Base-by-base conservation (phyloP, 2,329 filamentous ascomycete species). In the Pseudonectria buxi region DNA sequence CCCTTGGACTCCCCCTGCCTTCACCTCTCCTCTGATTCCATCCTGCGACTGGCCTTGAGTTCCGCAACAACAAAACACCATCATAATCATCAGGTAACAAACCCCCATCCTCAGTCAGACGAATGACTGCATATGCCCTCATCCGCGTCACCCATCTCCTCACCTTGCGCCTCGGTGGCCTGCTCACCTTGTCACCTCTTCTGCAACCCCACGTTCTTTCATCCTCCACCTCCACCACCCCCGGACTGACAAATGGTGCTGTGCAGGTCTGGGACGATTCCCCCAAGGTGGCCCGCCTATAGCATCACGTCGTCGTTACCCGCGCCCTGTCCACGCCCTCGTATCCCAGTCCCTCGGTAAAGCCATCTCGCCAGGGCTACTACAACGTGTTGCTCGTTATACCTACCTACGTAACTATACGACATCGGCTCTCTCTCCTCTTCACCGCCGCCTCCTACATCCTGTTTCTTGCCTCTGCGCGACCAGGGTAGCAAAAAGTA, bases 171-270 rank as follows among this genome's bases (percentile, higher is more conserved):
- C 33, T 41, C 34, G 41, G 45, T 53, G 43, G 36, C 26, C 43
- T 51, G 48, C 46, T 49, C 46, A 53, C 50, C 50, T 53, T 43
- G 46, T 46, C 46, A 43, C 41, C 43, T 45, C 30, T 32, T 36
- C 39, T 32, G 40, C 40, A 18, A 47, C 46, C 50, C 50, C 48
- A 52, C 49, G 47, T 43, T 25, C 33, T 37, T 31, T 38, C 39
- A 41, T 29, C 42, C 29, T 30, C 38, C 36, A 33, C 28, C 26
- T 32, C 46, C 36, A 39, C 36, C 45, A 37, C 24, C 39, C 29
- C 22, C 24, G 14, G 28, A 28, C 16, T 12, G 4, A 26, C 22
- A 22, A 9, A 22, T 22, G 18, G 9, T 22, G 9, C 18, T 22
- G 18, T 22, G 18, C 18, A 22, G 18, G 5, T 22, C 18, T 9